Base-by-base conservation (phyloP, 164 flowering plant species). In the Euptelea pleiosperma region DNA sequence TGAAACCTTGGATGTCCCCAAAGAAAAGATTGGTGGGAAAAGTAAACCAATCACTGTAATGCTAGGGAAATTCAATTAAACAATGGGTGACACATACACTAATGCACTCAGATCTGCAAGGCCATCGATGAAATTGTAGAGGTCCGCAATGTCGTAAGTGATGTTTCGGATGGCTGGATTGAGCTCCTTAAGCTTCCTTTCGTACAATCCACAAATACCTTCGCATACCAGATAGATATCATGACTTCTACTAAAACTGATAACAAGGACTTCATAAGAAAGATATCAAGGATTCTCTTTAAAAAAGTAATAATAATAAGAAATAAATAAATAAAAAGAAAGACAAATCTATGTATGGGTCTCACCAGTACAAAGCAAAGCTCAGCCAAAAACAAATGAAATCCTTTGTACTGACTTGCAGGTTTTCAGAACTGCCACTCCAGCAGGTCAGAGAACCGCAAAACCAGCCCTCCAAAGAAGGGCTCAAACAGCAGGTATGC, bases 151-250 rank as follows among this genome's bases (percentile, higher is more conserved):
- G 50, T 93, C 99, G 61, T 93, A 90, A 31, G 82, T 79, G 71
- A 93, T 76, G 71, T 86, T 79, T 66, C 82, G 71, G 57, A 67
- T 60, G 51, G 91, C 77, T 53, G 99, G 97, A 67, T 93, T 79
- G 31, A 93, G 55, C 33, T 93, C 97, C 75, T 78, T 93, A 18
- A 93, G 87, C 75, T 88, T 90, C 80, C 96, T 79, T 68, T 93
- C 99, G 69, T 90, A 93, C 21, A 90, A 77, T 22, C 83, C 84
- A 69, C 99, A 90, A 21, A 93, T 82, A 70, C 99, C 99, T 93
- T 77, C 28, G 60, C 45, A 55, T 4, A 6, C 3, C 19, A 40
- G 28, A 67, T 25, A 49, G 37, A 28, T 9, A 3, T 33, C 22
- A 52, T 34, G 16, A 18, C 37, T 31, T n/a, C n/a, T n/a, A n/a